Base-by-base conservation (phyloP, 1,139 yeast genomes). In the Candida sojae region DNA sequence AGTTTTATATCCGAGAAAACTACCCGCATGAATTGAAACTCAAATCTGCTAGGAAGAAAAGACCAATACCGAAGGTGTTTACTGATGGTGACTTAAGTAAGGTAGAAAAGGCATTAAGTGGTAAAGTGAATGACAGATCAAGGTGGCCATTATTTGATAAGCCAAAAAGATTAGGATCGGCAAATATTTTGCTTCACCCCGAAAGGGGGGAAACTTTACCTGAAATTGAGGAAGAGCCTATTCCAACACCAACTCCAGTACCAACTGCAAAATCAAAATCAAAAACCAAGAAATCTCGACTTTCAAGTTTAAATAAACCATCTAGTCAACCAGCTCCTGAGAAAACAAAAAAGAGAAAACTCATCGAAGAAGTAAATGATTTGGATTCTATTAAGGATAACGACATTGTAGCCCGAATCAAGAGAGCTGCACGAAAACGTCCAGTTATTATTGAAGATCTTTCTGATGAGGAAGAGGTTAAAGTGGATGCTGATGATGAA, bases 1-100 rank as follows among this genome's bases (percentile, higher is more conserved):
- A 96, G 37, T 84, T 88, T 55, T 83, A 85, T 53, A 76, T 49
- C 6, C 46, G 43, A 43, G 44, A 38, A 1, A 40, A 43, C n/a
- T 46, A 36, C 17, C 23, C 44, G 5, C 44, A 44, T n/a, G 40
- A 42, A 3, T 29, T 43, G 34, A 17, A 46, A 12, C 41, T 37
- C 7, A 52, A 50, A 21, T 21, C 48, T 4, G 50, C 52, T 35
- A 54, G 51, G 33, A 47, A 45, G 29, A 44, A 42, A 25, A 43
- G 54, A 26, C 52, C 58, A 5, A 29, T 36, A n/a, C 7, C 28
- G n/a, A 40, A 47, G 12, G 10, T 39, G 5, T 10, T 38, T 21
- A 23, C 35, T 5, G 29, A 28, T 17, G 48, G 30, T 9, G 38
- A 47, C 12, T 39, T 57, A 21, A 29, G 37, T 5, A 41, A 57